Evolutionary conservation across 2,329 filamentous ascomycete genomes (phyloP).

Genomic region (Apiospora pterosperma): DNA sequence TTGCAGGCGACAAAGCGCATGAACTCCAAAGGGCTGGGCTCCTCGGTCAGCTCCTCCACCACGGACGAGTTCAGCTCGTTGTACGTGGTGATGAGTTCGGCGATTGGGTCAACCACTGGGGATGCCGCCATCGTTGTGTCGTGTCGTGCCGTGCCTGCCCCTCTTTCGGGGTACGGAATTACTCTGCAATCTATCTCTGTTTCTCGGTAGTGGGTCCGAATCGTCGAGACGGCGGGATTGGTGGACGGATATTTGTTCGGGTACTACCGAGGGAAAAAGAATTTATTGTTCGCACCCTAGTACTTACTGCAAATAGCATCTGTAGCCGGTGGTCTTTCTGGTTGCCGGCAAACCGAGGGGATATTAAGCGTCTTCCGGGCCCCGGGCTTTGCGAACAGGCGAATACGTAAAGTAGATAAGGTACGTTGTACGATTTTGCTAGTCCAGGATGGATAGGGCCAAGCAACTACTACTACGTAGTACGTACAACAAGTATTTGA

Average conservation of each 20-base stretch:
- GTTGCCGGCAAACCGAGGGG: background rate
- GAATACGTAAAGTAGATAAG: too few relatives aligned
- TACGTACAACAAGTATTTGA: background rate
- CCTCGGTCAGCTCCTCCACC: slow-evolving; percentile 59
- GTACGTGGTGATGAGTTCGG: slow-evolving; percentile 63
- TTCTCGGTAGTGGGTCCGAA: background rate
- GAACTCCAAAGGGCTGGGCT: slow-evolving; percentile 74
- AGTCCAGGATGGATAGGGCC: background rate
- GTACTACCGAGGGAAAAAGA: background rate
- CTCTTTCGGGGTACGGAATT: background rate
- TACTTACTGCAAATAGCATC: background rate
- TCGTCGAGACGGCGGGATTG: background rate
- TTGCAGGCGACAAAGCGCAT: slow-evolving; percentile 74
- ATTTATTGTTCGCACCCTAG: background rate
- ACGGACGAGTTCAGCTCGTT: slow-evolving; percentile 64
- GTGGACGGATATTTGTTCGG: background rate
- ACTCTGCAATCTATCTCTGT: background rate
- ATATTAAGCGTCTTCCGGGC: background rate
- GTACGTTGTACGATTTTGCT: too few relatives aligned
- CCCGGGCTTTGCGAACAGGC: too few relatives aligned
- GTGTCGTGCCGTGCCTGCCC: background rate
- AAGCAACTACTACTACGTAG: background rate
- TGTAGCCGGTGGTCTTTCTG: background rate
- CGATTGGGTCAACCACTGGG: slow-evolving; percentile 39
- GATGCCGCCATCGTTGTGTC: background rate